These are phyloP conservation scores for Zasmidium citrigriseum DNA, from an alignment of 2,329 filamentous ascomycete genomes.

Conservation along the genomic window DNA sequence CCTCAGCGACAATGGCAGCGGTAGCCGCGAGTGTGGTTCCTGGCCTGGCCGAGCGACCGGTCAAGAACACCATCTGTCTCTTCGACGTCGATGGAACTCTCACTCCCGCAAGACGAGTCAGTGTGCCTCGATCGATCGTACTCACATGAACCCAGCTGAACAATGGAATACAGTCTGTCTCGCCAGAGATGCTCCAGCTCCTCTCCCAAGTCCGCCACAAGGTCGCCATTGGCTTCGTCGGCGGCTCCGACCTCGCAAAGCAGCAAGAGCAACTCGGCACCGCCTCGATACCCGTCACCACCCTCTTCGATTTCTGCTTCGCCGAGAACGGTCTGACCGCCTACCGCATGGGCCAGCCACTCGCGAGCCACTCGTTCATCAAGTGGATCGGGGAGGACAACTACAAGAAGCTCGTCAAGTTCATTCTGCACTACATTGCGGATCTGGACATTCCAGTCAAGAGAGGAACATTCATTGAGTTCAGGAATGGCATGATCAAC, in stretches of 20 bases:
- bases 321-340: conserved; percentile 94
- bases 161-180: conserved; percentile 47
- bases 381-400: conserved; percentile 81
- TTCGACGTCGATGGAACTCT: conserved; percentile 97
- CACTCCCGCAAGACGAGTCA: conserved; percentile 75
- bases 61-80: conserved; percentile 90
- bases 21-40: conserved; percentile 59
- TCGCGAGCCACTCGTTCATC: conserved; percentile 85
- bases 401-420: conserved; percentile 78
- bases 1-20: conserved; percentile 32
- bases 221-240: conserved; percentile 87
- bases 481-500: conserved; percentile 91
- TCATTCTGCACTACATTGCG: conserved; percentile 78
- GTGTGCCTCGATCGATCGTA: conserved; percentile 24
- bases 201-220: conserved; percentile 81
- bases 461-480: conserved; percentile 83
- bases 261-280: conserved; percentile 94
- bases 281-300: conserved; percentile 67
- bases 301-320: conserved; percentile 97
- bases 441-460: conserved; percentile 83
- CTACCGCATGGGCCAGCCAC: conserved; percentile 75
- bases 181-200: conserved; percentile 78
- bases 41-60: conserved; percentile 76
- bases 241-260: conserved; percentile 87
- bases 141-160: conserved; percentile 7